phyloP scores from a whole-genome alignment of 768 basidiomycete species.

The Psilocybe sp. region DNA sequence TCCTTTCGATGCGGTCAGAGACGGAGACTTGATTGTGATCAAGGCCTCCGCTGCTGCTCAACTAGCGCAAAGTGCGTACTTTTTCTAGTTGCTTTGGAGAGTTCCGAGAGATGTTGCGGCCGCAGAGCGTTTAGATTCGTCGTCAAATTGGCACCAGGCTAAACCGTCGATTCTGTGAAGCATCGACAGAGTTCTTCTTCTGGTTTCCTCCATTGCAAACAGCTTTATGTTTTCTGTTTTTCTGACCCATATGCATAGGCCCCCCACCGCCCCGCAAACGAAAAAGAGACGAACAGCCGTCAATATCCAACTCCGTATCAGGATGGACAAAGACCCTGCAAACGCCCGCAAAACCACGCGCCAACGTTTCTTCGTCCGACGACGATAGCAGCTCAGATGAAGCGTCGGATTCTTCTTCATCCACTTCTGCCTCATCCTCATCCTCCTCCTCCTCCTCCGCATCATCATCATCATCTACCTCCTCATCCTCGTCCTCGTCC shows the following conservation, averaged over 20 bases:
- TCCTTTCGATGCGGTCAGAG: slow-evolving; percentile 37
- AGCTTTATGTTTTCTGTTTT: no score
- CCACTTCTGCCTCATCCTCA: slow-evolving; percentile 21
- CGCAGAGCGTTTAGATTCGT: neutral
- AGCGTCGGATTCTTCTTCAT: slow-evolving; percentile 17
- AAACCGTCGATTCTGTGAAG: neutral
- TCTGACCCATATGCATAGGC: no score
- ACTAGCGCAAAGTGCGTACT: slow-evolving; percentile 3
- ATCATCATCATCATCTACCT: slow-evolving; percentile 21
- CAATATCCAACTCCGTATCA: neutral
- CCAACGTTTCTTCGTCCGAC: neutral
- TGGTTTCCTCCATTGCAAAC: neutral
- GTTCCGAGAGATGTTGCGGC: no score
- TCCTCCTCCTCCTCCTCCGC: slow-evolving; percentile 18
- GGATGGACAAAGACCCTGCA: neutral
- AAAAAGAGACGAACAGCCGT: slow-evolving; percentile 20
- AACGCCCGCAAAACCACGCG: neutral
- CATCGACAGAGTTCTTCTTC: neutral
- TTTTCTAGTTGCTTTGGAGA: neutral
- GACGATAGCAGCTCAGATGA: slow-evolving; percentile 11
- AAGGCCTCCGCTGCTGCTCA: slow-evolving; percentile 15
- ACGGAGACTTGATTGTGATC: slow-evolving; percentile 46
- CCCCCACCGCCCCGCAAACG: slow-evolving; percentile 1
- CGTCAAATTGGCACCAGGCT: neutral
- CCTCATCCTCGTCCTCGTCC: slow-evolving; percentile 19